Conservation (phyloP, 306 rosid genomes). For the Casuarina glauca region DNA sequence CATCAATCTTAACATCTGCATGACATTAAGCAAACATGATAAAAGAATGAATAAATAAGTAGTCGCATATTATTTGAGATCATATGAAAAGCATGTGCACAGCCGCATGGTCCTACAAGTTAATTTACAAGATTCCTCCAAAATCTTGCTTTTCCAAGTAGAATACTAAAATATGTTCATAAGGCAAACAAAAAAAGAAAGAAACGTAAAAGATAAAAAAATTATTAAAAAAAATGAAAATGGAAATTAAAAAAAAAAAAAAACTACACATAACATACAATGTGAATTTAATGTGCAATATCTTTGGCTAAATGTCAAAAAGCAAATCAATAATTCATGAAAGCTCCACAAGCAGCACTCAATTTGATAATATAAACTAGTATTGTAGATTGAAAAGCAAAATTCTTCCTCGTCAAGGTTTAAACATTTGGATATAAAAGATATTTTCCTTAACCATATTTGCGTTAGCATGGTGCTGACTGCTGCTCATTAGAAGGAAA, state of each 20-base stretch:
- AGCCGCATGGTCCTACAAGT: constrained; percentile 1
- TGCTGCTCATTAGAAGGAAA: constrained; percentile 20
- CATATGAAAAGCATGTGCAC: background rate
- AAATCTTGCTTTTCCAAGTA: background rate
- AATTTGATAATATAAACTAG: constrained; percentile 6
- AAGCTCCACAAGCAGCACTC: constrained; percentile 9
- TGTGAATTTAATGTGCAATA: constrained; percentile 6
- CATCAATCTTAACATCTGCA: constrained; percentile 12
- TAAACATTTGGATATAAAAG: constrained; percentile 16
- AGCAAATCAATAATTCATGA: constrained; percentile 4
- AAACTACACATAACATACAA: background rate
- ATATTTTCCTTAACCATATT: constrained; percentile 17
- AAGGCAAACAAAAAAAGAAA: background rate
- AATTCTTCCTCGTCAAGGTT: constrained; percentile 12
- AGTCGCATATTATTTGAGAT: background rate
- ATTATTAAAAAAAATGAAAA: too few species aligned
- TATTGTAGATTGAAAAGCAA: constrained; percentile 9
- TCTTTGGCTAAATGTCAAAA: constrained; percentile 3
- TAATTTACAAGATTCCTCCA: background rate
- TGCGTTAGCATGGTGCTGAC: constrained; percentile 6
- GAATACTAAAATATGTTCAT: background rate
- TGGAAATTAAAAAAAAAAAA: too few species aligned
- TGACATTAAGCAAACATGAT: constrained; percentile 12
- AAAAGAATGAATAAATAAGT: constrained; percentile 2
- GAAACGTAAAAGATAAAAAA: too few species aligned